Base-by-base conservation (phyloP, 768 basidiomycete genomes). In the Phylloporus sp. region DNA sequence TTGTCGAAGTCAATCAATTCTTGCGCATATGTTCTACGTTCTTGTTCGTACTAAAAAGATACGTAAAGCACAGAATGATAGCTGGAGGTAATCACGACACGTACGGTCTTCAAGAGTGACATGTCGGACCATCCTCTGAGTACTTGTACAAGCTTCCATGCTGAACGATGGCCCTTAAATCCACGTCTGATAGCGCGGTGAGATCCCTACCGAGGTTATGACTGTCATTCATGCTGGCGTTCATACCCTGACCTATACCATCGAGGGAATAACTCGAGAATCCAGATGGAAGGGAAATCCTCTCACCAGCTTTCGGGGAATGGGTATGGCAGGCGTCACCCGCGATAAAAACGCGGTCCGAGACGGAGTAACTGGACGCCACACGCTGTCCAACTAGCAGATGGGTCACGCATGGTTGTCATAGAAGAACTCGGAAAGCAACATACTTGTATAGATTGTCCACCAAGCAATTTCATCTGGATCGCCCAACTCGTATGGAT, bases 1-100 rank as follows among this genome's bases (percentile, higher is more conserved):
- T 77, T 77, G 64, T 86, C 85, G 52, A 83, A 85, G 39, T 74
- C 54, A 49, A 86, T 86, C 44, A 88, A 71, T 48, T 84, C 81
- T 61, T 81, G 73, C 0, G 85, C 84, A 48, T 75, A 83, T 51
- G 75, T 77, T 40, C 77, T 71, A 20, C 86, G 71, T 57, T 89
- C 86, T 20, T 66, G 49, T 59, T 86, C 81, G 55, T 86, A 86
- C 82, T 84, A 36, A 17, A 27, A 8, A 20, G 13, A 29, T 22
- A 5, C 18, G 38, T 29, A 14, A 15, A 40, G 6, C 18, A 41
- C 33, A 14, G 17, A 40, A 32, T 9, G 13, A 21, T 10, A 11
- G 20, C 6, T 42, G 5, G 7, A n/a, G n/a, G n/a, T n/a, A n/a
- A n/a, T 17, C 7, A 9, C 10, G 14, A 35, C 7, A 50, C 66